Conservation (phyloP, 495 filamentous ascomycete species). For the Trichoderma reesei region DNA sequence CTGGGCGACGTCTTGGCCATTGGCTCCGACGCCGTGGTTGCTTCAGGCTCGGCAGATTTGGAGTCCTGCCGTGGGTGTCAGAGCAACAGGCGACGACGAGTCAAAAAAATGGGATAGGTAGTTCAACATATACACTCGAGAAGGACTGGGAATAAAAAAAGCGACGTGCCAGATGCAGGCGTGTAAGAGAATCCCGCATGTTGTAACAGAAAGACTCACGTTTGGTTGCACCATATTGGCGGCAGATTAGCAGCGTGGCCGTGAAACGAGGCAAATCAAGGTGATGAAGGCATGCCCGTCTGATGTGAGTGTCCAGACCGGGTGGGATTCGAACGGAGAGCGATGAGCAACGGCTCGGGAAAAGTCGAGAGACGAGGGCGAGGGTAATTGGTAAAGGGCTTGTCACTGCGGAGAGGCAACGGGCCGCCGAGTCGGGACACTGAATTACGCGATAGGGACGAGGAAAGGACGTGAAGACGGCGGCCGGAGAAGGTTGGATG, state of each 20-base stretch:
- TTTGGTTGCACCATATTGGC: conserved; percentile 3
- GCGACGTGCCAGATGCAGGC: not conserved
- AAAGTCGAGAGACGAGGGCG: not conserved
- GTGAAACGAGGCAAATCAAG: conserved; percentile 1
- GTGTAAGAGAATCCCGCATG: not conserved
- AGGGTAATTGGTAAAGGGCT: not conserved
- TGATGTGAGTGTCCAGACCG: not conserved
- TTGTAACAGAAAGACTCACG: not conserved
- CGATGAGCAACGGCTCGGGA: not conserved
- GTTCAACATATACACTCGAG: not conserved
- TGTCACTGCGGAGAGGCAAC: not conserved
- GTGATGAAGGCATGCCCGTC: not conserved
- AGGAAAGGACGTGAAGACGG: not conserved
- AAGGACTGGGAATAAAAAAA: not conserved
- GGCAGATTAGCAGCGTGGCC: not conserved
- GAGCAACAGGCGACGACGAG: not conserved
- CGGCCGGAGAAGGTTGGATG: not conserved
- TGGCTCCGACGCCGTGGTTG: conserved; percentile 20
- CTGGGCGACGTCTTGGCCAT: conserved; percentile 31
- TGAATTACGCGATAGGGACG: not conserved
- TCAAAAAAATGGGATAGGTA: conserved; percentile 13
- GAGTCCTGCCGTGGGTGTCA: conserved; percentile 10
- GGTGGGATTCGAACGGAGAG: not conserved
- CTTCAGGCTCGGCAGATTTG: conserved; percentile 10
- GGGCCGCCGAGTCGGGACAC: not conserved